Base-by-base conservation (phyloP, 169 alveolate species). In the Plasmodium chabaudi region DNA sequence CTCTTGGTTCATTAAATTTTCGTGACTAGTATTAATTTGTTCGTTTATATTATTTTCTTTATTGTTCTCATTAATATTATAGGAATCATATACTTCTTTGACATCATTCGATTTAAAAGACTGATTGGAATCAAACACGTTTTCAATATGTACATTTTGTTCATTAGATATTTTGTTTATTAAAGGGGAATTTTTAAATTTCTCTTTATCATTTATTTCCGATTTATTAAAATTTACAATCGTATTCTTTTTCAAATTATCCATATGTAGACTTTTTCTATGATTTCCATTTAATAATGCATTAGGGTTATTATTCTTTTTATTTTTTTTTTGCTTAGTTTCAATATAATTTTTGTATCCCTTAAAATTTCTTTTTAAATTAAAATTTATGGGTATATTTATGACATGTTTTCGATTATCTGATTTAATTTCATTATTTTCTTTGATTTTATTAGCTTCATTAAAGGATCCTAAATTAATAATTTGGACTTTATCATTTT, bases 311-410 rank as follows among this genome's bases (percentile, higher is more conserved):
- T 19, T 72, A 21, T 15, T 74, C 47, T 21, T 49, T 46, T 60
- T 56, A 25, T 5, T 74, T 42, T 61, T 56, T 23, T 13, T 21
- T 7, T 72, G 25, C 61, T 10, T n/a, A 34, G 61, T 27, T 21
- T 15, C 44, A 60, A 9, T 23, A 61, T 39, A 13, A 44, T 79
- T 65, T 67, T 79, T 51, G 46, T 34, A n/a, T 53, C 47, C 47
- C 19, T 53, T 79, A 15, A 23, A 3, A 12, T 79, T 79, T 67
- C 68, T 79, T 56, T 56, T 79, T 44, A 79, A 39, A 55, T 65
- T 79, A 55, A 79, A 79, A 67, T 79, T 65, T 5, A 79, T 21
- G 1, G 89, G 82, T 15, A 79, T 65, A 67, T 63, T 60, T 61
- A 74, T 61, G 9, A 74, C 51, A 39, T 74, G 19, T 42, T 15